Base-by-base conservation (phyloP, 441 rosid species). In the Dalechampia spathulata region DNA sequence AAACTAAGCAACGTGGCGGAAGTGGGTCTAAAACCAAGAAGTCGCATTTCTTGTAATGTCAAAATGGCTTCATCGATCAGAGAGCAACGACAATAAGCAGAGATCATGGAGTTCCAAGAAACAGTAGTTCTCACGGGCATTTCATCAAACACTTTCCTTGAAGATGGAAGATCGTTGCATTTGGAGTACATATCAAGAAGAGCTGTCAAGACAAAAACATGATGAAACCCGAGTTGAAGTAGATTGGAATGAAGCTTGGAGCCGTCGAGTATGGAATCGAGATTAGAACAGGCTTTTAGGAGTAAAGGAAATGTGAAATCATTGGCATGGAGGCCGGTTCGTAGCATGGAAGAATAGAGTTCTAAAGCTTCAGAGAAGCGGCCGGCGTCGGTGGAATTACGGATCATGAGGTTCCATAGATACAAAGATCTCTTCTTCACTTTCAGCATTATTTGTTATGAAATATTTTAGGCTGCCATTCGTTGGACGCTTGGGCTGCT, bases 71-170 rank as follows among this genome's bases (percentile, higher is more conserved):
- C 57, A 19, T 62, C 30, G 10, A 46, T n/a, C 25, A 62, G 45
- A 42, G 28, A 58, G 39, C 9, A 45, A 15, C 60, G 64, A n/a
- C 57, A 62, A 25, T 62, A 52, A 45, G 74, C 70, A 51, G 70
- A 55, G 27, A 69, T 52, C 58, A 91, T 78, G 26, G 89, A 82
- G 62, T 88, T 88, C 88, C 85, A 87, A 13, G 96, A 82, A 71
- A 87, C 73, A 10, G 50, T 64, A 72, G 86, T 95, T 63, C 76
- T 88, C 46, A 60, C 80, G 17, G 49, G 54, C 75, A 86, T 82
- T 28, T 67, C 72, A 70, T 83, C 85, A 75, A 91, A 91, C 75
- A 88, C 68, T 55, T 67, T 83, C 68, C 81, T 77, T 1, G 95
- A 78, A 45, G 75, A 65, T 53, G 46, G 71, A 65, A 78, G 67